Evolutionary conservation across 257 asterid genomes (phyloP).

Genomic region (Scutellaria barbata): DNA sequence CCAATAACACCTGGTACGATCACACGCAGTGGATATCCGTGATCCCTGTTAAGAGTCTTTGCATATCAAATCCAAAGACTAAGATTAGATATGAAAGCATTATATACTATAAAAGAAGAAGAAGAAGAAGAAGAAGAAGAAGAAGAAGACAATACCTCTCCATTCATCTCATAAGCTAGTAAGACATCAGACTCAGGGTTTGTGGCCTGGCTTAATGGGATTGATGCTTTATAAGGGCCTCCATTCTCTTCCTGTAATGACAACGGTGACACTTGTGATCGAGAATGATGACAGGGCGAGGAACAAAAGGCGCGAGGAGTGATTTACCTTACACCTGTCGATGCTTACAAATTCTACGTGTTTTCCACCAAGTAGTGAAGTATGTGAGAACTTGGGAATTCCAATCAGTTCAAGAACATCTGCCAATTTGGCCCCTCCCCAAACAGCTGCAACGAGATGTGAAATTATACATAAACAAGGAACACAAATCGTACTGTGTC

Average conservation of each 20-base stretch:
- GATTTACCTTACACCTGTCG: conserved; percentile 82
- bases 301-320: not conserved
- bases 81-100: conserved; percentile 29
- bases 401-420: conserved; percentile 77
- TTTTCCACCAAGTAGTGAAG: conserved; percentile 64
- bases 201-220: conserved; percentile 76
- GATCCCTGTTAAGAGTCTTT: conserved; percentile 92
- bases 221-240: conserved; percentile 85
- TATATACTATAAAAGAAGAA: not conserved
- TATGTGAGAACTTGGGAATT: conserved; percentile 54
- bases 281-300: conserved; percentile 12
- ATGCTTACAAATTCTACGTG: conserved; percentile 85
- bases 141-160: conserved; percentile 56
- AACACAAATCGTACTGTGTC: too few relatives aligned
- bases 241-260: conserved; percentile 87
- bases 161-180: conserved; percentile 88
- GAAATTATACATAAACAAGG: too few relatives aligned
- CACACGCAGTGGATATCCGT: conserved; percentile 92
- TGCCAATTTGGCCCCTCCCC: conserved; percentile 81
- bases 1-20: conserved; percentile 98
- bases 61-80: conserved; percentile 21
- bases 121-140: not conserved
- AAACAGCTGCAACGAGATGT: conserved; percentile 57
- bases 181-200: conserved; percentile 80
- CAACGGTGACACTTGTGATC: conserved; percentile 20